phyloP scores from a whole-genome alignment of 2,329 filamentous ascomycete species.

The Verticillium nonalfalfae region DNA sequence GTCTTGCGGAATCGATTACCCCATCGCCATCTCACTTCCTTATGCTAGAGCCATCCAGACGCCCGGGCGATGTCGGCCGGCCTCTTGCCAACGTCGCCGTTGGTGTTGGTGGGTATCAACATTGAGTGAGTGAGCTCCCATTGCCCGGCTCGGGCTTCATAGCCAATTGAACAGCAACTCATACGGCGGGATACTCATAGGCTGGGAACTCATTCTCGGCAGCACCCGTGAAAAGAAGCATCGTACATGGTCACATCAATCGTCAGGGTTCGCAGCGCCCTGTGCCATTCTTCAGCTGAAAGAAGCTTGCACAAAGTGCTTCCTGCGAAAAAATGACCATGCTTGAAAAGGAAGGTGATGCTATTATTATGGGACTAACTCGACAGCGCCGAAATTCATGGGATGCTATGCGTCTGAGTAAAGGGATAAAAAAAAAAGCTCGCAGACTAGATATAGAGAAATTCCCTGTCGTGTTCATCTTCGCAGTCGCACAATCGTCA shows the following conservation, averaged over 20 bases:
- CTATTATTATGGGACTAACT: not conserved
- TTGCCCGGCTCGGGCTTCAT: not conserved
- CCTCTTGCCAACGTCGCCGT: not conserved
- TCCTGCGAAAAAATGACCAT: not conserved
- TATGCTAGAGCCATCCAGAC: not conserved
- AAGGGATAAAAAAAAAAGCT: not conserved
- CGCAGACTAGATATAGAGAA: not conserved
- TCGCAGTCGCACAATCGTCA: not conserved
- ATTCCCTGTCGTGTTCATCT: not conserved
- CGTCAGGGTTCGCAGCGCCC: too few relatives aligned
- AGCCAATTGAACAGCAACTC: not conserved
- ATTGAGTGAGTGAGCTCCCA: not conserved
- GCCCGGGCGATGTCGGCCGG: not conserved
- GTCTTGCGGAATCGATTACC: not conserved
- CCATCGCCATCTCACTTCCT: too few relatives aligned
- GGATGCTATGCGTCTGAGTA: not conserved
- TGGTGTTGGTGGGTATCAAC: not conserved
- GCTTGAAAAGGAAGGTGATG: not conserved
- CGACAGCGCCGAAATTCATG: not conserved
- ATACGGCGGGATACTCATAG: too few relatives aligned
- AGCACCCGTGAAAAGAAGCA: too few relatives aligned
- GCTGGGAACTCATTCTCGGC: too few relatives aligned
- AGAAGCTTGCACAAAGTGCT: too few relatives aligned
- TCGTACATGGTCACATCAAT: too few relatives aligned
- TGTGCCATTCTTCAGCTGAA: too few relatives aligned